These are phyloP conservation scores for Omphalea diandra DNA, from an alignment of 441 rosid genomes.

Conservation along the genomic window DNA sequence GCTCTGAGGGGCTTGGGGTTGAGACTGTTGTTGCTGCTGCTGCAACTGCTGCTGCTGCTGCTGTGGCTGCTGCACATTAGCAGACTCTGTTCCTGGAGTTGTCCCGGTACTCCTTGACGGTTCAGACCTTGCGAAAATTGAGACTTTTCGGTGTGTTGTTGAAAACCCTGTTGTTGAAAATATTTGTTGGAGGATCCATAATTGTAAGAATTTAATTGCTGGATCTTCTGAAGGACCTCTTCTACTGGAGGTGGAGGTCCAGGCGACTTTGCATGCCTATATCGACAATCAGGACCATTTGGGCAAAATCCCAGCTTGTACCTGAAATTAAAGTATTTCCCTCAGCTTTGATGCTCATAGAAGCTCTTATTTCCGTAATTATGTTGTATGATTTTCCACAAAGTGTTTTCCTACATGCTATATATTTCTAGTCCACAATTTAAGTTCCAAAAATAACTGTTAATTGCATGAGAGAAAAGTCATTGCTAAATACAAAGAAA, in stretches of 20 bases:
- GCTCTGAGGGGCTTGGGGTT: conserved; percentile 57
- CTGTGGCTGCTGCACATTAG: conserved; percentile 48
- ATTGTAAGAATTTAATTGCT: conserved; percentile 68
- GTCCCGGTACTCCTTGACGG: conserved; percentile 49
- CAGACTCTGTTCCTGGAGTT: conserved; percentile 50
- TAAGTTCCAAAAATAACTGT: background rate
- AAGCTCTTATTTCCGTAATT: background rate
- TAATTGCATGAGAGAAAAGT: background rate
- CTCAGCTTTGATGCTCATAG: conserved; percentile 1
- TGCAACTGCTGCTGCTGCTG: conserved; percentile 49
- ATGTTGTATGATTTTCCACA: background rate
- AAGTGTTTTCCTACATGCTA: background rate
- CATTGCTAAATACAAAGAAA: too few relatives aligned
- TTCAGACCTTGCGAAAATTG: conserved; percentile 54
- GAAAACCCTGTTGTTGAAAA: conserved; percentile 63
- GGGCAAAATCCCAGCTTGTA: conserved; percentile 98
- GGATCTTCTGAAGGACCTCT: conserved; percentile 96
- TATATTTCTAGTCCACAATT: background rate
- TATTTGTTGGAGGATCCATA: conserved; percentile 62
- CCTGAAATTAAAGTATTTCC: conserved; percentile 47
- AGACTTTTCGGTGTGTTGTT: conserved; percentile 65
- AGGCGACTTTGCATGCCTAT: conserved; percentile 89
- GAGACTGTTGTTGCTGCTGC: conserved; percentile 39
- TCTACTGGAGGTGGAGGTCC: conserved; percentile 97
- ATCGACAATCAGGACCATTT: conserved; percentile 94